Percentiles rank a stretch among this genome's conserved stretches.
phyloP scores from a whole-genome alignment of 2,329 filamentous ascomycete species.

The Alternaria metachromatica region DNA sequence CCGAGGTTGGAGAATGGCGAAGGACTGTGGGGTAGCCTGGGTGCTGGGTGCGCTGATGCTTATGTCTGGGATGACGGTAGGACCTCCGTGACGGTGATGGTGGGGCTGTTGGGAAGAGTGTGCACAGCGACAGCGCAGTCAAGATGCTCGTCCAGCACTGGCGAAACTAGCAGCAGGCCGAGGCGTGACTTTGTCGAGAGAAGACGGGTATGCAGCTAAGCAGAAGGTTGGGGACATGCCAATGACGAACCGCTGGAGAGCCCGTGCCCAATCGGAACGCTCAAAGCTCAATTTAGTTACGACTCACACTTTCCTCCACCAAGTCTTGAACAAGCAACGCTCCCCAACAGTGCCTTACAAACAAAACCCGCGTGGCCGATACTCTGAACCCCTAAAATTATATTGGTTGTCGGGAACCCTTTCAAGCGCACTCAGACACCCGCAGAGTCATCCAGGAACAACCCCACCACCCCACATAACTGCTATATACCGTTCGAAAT shows the following conservation, averaged over 20 bases:
- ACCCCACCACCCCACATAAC: slow-evolving; percentile 32
- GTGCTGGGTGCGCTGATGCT: slow-evolving; percentile 2
- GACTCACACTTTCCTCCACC: slow-evolving; percentile 9
- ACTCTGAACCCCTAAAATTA: neutral
- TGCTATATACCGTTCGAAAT: slow-evolving; percentile 4
- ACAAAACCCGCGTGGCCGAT: neutral
- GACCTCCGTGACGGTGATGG: neutral
- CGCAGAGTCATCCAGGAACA: neutral
- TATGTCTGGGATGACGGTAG: neutral
- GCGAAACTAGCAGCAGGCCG: slow-evolving; percentile 4
- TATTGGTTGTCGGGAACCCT: neutral
- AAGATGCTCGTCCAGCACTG: neutral
- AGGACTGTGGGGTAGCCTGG: slow-evolving; percentile 25
- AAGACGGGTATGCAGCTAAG: slow-evolving; percentile 1
- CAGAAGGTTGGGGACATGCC: slow-evolving; percentile 45
- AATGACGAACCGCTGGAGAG: slow-evolving; percentile 16
- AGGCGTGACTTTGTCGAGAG: neutral
- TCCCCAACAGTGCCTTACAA: neutral
- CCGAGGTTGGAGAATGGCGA: slow-evolving; percentile 51
- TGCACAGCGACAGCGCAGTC: neutral
- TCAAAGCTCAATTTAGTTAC: slow-evolving; percentile 13
- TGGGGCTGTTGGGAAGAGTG: neutral
- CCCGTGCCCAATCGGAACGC: slow-evolving; percentile 15
- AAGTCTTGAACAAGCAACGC: slow-evolving; percentile 8
- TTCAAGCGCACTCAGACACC: neutral